These are phyloP conservation scores for Parachaetomium inaequale DNA, from an alignment of 495 filamentous ascomycete species.

Conservation along the genomic window DNA sequence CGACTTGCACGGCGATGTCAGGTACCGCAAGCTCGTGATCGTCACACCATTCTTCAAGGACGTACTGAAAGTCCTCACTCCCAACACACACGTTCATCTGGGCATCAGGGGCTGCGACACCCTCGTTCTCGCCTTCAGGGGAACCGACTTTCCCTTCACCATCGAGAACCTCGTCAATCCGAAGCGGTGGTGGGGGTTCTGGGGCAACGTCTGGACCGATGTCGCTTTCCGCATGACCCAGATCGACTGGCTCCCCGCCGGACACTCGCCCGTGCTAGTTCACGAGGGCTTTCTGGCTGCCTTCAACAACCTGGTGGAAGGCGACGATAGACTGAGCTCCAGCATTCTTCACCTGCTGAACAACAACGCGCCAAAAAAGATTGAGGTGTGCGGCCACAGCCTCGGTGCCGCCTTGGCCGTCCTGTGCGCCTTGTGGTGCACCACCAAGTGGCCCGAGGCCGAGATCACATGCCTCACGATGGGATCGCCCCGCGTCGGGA, in stretches of 20 bases:
- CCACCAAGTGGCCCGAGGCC: not conserved
- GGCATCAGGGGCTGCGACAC: not conserved
- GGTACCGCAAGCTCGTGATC: slow-evolving; percentile 12
- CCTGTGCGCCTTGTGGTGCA: slow-evolving; percentile 9
- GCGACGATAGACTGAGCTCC: not conserved
- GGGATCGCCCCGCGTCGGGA: slow-evolving; percentile 9
- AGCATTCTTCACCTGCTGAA: not conserved
- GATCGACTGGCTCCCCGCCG: slow-evolving; percentile 3
- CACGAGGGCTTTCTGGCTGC: slow-evolving; percentile 10
- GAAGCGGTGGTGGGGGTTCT: slow-evolving; percentile 8
- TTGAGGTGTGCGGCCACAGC: slow-evolving; percentile 13
- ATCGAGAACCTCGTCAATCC: slow-evolving; percentile 6
- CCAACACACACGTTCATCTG: slow-evolving; percentile 12
- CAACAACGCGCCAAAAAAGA: not conserved
- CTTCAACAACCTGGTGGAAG: not conserved
- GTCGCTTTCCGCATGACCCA: slow-evolving; percentile 3
- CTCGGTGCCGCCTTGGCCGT: slow-evolving; percentile 7
- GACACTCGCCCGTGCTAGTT: not conserved
- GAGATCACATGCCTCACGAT: slow-evolving; percentile 8
- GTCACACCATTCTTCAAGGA: slow-evolving; percentile 2
- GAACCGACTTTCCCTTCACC: slow-evolving; percentile 10
- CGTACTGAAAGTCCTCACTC: not conserved
- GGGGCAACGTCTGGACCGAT: slow-evolving; percentile 13
- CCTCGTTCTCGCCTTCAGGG: slow-evolving; percentile 6
- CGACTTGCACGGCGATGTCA: slow-evolving; percentile 1